Conservation (phyloP, 345 rosid genomes). For the Pseudoturritis turrita region DNA sequence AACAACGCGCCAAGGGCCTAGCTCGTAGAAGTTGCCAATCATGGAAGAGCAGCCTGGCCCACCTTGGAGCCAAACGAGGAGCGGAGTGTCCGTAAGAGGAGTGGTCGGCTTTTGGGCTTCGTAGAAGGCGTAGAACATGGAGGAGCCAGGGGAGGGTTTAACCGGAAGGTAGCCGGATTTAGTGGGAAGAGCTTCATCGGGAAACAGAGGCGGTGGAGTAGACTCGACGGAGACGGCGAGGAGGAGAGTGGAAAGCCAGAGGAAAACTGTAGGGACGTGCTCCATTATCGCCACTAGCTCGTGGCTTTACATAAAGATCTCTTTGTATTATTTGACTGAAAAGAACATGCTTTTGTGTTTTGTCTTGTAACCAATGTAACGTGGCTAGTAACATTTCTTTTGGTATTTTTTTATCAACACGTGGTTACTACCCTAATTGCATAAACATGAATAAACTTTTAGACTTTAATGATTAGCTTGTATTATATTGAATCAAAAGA, state of each 20-base stretch:
- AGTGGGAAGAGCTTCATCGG: slow-evolving; percentile 66
- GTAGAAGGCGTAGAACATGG: slow-evolving; percentile 73
- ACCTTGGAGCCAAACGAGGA: slow-evolving; percentile 85
- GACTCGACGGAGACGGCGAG: slow-evolving; percentile 23
- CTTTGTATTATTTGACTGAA: slow-evolving; percentile 8
- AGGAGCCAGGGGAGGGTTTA: slow-evolving; percentile 43
- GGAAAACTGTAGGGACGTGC: neutral
- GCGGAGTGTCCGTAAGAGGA: slow-evolving; percentile 51
- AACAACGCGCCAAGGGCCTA: slow-evolving; percentile 68
- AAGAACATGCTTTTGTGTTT: neutral
- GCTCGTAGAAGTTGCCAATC: slow-evolving; percentile 78
- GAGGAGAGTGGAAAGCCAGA: slow-evolving; percentile 26
- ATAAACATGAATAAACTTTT: neutral
- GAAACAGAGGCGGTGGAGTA: slow-evolving; percentile 31
- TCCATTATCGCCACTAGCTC: slow-evolving; percentile 17
- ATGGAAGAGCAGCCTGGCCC: slow-evolving; percentile 97
- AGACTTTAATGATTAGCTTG: too few relatives aligned
- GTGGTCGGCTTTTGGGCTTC: slow-evolving; percentile 58
- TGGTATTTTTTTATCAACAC: neutral
- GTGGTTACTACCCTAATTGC: neutral
- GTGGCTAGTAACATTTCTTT: neutral
- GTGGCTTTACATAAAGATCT: slow-evolving; percentile 6
- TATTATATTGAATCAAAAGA: too few relatives aligned
- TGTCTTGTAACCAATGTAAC: slow-evolving; percentile 6
- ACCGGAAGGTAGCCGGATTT: slow-evolving; percentile 79